Percentiles rank a stretch among this genome's conserved stretches.
Evolutionary conservation across 352 stramenopile species (phyloP).

Genomic region (Phytopythium vexans): DNA sequence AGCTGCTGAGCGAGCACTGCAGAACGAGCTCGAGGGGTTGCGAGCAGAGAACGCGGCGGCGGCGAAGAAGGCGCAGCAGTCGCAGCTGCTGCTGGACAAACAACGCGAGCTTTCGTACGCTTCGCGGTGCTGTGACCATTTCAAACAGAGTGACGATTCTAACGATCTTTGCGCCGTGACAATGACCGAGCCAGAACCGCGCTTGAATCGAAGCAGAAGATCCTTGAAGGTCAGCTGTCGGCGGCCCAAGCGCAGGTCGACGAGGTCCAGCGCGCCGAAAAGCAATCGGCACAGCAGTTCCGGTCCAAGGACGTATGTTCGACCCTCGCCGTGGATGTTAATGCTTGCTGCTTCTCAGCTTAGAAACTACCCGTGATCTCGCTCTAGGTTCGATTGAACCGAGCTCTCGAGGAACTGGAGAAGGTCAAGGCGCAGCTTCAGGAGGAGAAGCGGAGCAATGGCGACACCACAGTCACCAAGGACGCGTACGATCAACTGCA

Average conservation of each 20-base stretch:
- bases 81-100: slow-evolving; percentile 69
- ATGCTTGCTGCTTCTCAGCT: background rate
- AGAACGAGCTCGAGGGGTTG: slow-evolving; percentile 43
- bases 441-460: slow-evolving; percentile 48
- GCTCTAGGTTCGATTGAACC: slow-evolving; percentile 64
- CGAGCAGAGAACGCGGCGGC: slow-evolving; percentile 40
- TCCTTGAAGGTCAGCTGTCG: slow-evolving; percentile 63
- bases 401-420: slow-evolving; percentile 71
- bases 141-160: background rate
- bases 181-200: slow-evolving; percentile 30
- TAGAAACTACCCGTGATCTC: background rate
- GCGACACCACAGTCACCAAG: slow-evolving; percentile 43
- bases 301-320: slow-evolving; percentile 63
- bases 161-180: slow-evolving; percentile 1
- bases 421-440: slow-evolving; percentile 65
- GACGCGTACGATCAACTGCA: slow-evolving; percentile 57
- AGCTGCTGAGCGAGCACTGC: slow-evolving; percentile 25
- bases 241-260: slow-evolving; percentile 45
- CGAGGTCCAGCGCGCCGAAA: slow-evolving; percentile 55
- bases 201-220: slow-evolving; percentile 68
- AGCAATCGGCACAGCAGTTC: slow-evolving; percentile 61
- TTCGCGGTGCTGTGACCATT: background rate
- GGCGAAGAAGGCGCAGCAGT: slow-evolving; percentile 62
- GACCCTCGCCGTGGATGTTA: no score
- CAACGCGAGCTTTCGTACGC: slow-evolving; percentile 69